Conservation (phyloP, 2,329 filamentous ascomycete genomes). For the Dryadomyces sulphureus region DNA sequence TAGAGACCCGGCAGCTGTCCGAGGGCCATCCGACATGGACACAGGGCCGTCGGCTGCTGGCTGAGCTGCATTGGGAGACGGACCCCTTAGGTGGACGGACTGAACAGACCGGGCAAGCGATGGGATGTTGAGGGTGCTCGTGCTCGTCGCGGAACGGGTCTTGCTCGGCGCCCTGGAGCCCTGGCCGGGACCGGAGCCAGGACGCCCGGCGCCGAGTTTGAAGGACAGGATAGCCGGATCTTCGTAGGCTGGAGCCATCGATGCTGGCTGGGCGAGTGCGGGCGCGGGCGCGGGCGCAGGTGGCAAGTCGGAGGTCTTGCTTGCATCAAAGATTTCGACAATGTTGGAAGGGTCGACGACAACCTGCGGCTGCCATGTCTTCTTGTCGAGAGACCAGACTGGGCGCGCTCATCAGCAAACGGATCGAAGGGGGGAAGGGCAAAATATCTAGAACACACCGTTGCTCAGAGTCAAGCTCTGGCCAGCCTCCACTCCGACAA, state of each 20-base stretch:
- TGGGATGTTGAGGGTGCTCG: background rate
- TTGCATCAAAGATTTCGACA: slow-evolving; percentile 9
- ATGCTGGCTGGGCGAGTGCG: background rate
- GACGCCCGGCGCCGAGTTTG: slow-evolving; percentile 2
- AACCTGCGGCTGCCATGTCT: slow-evolving; percentile 24
- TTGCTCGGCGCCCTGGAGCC: background rate
- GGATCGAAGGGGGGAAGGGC: no score
- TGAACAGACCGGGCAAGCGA: background rate
- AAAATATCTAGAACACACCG: slow-evolving; percentile 35
- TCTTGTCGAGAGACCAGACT: slow-evolving; percentile 25
- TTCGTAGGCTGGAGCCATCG: slow-evolving; percentile 5
- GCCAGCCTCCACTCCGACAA: slow-evolving; percentile 52
- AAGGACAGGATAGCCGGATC: slow-evolving; percentile 12
- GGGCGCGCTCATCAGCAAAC: background rate
- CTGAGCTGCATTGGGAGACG: no score
- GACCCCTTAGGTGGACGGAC: background rate
- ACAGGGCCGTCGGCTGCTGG: no score
- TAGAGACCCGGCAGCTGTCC: no score
- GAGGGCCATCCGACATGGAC: no score
- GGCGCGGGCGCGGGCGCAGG: background rate
- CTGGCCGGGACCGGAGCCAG: background rate
- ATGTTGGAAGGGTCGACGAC: slow-evolving; percentile 30
- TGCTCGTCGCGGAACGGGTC: background rate
- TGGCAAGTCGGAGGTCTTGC: slow-evolving; percentile 1
- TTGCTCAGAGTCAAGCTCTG: slow-evolving; percentile 56